phyloP scores from a whole-genome alignment of 2,329 filamentous ascomycete species.

The Cordyceps javanica region DNA sequence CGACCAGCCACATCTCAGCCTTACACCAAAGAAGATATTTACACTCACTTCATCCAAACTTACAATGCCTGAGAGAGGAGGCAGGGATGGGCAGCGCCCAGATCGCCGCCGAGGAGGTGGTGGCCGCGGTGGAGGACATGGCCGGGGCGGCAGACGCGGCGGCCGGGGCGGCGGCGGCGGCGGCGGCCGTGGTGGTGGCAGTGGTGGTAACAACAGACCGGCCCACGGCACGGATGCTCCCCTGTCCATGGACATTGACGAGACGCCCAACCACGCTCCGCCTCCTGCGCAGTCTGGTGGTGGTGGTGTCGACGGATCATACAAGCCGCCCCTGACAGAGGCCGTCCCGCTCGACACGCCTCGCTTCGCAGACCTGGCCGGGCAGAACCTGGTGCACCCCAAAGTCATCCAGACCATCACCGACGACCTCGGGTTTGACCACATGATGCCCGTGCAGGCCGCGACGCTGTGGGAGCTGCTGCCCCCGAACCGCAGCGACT shows the following conservation, averaged over 20 bases:
- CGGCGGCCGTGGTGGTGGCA: neutral
- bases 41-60: neutral
- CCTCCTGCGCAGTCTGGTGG: neutral
- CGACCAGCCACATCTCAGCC: neutral
- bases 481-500: constrained; percentile 38
- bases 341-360: constrained; percentile 37
- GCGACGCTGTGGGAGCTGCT: constrained; percentile 44
- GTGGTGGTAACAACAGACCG: neutral
- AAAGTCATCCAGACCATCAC: constrained; percentile 42
- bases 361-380: constrained; percentile 39
- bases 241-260: constrained; percentile 7
- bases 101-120: constrained; percentile 7
- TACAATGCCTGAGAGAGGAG: constrained; percentile 7
- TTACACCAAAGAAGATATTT: neutral
- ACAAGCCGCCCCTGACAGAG: constrained; percentile 25
- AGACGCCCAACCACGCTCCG: neutral
- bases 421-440: constrained; percentile 42
- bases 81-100: constrained; percentile 2
- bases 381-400: constrained; percentile 37
- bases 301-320: neutral
- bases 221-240: neutral
- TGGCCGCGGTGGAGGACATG: neutral
- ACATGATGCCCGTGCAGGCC: constrained; percentile 51
- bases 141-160: constrained; percentile 1
- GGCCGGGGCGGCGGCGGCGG: neutral